These are phyloP conservation scores for Acanthamoeba divionensis DNA, from an alignment of 208 protist genomes.

Conservation along the genomic window DNA sequence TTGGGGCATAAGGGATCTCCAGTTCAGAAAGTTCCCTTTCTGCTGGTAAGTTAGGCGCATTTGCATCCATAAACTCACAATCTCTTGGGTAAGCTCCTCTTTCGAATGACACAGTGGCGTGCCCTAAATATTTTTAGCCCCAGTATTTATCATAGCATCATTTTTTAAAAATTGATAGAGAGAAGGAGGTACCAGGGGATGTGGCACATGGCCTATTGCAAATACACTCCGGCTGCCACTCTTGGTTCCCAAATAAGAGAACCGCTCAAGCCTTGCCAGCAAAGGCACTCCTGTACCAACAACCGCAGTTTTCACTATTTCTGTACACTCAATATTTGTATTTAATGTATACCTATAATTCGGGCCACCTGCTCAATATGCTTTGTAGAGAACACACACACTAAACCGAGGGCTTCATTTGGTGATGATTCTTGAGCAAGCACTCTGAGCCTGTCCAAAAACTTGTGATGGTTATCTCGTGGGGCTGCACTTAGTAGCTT, in stretches of 20 bases:
- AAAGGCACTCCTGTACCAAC: background rate
- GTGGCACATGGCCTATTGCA: background rate
- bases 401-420: no score
- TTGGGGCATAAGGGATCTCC: no score
- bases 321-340: no score
- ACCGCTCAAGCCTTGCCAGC: background rate
- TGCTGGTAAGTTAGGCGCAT: no score
- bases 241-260: background rate
- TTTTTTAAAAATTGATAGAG: background rate
- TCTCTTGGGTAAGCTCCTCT: background rate
- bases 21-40: no score
- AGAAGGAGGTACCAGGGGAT: background rate
- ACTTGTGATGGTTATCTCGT: no score
- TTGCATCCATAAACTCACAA: background rate
- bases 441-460: no score
- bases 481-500: background rate
- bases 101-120: background rate
- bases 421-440: no score
- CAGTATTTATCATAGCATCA: background rate
- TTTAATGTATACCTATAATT: no score
- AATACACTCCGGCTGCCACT: background rate
- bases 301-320: no score
- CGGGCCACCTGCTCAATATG: no score
- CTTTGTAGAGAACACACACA: no score
- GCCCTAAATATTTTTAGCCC: background rate